Evolutionary conservation across 1,284 basidiomycete genomes (phyloP).

Genomic region (Ustilago hordei): DNA sequence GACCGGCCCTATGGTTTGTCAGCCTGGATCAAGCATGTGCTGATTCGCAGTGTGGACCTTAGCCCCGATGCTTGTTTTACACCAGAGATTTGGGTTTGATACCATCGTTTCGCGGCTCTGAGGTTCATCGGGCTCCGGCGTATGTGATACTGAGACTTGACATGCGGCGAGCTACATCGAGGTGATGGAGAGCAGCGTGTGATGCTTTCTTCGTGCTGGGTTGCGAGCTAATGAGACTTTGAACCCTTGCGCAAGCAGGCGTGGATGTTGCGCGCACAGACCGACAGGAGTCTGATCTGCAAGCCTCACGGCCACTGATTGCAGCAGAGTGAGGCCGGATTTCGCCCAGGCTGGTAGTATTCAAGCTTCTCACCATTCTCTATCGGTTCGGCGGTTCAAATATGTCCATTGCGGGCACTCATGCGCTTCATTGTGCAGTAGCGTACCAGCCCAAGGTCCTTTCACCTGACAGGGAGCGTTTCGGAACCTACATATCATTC

Average conservation of each 20-base stretch:
- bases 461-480: constrained; percentile 1
- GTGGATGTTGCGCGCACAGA: not conserved
- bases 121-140: constrained; percentile 1
- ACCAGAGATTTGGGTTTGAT: not conserved
- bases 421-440: not conserved
- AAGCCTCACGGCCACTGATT: too few relatives aligned
- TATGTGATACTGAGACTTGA: not conserved
- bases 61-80: not conserved
- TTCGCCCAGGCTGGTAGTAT: too few relatives aligned
- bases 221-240: not conserved
- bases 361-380: too few relatives aligned
- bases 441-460: not conserved
- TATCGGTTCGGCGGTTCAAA: too few relatives aligned
- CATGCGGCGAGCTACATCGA: not conserved
- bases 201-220: not conserved
- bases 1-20: not conserved
- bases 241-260: not conserved
- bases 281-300: too few relatives aligned
- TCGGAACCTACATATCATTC: not conserved
- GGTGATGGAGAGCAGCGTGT: too few relatives aligned
- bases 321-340: too few relatives aligned
- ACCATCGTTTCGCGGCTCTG: not conserved
- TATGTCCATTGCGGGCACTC: not conserved
- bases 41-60: not conserved
- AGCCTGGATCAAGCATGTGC: not conserved